These are phyloP conservation scores for Claviceps maximensis DNA, from an alignment of 2,329 filamentous ascomycete genomes.

Conservation along the genomic window DNA sequence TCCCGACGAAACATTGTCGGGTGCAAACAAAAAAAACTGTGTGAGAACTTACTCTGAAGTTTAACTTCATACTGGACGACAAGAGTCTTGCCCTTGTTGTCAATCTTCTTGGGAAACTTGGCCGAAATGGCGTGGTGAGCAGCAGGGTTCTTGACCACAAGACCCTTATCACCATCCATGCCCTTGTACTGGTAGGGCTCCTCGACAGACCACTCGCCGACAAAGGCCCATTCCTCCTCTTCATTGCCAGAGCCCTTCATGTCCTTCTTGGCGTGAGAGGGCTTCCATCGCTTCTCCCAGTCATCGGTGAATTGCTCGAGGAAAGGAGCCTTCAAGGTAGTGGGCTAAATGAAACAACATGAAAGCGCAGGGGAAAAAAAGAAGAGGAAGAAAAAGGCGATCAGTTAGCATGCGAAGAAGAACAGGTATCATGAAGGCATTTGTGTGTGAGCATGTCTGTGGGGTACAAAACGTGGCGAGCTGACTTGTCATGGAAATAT, in stretches of 20 bases:
- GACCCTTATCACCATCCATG: constrained; percentile 87
- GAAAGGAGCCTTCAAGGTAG: constrained; percentile 81
- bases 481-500: neutral
- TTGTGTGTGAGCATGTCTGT: neutral
- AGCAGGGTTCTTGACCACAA: constrained; percentile 95
- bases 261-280: constrained; percentile 94
- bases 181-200: constrained; percentile 84
- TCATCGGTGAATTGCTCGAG: constrained; percentile 96
- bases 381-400: neutral
- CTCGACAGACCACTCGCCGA: constrained; percentile 77
- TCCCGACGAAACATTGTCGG: no score
- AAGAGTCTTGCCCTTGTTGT: constrained; percentile 93
- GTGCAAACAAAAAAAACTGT: no score
- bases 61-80: constrained; percentile 99
- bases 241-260: constrained; percentile 58
- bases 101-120: constrained; percentile 92
- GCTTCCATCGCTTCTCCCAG: constrained; percentile 89
- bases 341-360: constrained; percentile 46
- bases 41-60: constrained; percentile 67
- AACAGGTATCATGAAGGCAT: neutral
- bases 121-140: constrained; percentile 98
- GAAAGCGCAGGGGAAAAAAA: neutral
- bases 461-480: neutral
- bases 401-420: constrained; percentile 10
- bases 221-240: constrained; percentile 12